Conservation (phyloP, 1,139 yeast species). For the Suhomyces guaymorum region DNA sequence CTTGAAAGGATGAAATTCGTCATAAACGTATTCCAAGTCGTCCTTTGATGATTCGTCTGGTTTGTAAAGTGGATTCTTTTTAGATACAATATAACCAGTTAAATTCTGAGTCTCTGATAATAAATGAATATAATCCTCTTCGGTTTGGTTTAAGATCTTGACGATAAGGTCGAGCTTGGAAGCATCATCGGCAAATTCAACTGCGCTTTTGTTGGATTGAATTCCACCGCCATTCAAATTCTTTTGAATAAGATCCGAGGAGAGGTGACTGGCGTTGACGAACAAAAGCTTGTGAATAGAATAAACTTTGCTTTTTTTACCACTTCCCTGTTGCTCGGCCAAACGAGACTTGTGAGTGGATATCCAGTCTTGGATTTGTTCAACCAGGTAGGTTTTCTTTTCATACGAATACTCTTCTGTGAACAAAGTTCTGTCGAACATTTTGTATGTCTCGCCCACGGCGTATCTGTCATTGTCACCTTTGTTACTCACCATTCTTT, state of each 20-base stretch:
- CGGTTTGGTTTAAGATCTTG: slow-evolving; percentile 52
- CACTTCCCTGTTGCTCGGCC: slow-evolving; percentile 15
- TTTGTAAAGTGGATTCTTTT: slow-evolving; percentile 53
- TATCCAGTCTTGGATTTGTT: slow-evolving; percentile 53
- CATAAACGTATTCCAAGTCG: slow-evolving; percentile 57
- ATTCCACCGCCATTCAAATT: slow-evolving; percentile 49
- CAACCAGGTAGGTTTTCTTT: slow-evolving; percentile 27
- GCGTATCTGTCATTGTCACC: slow-evolving; percentile 62
- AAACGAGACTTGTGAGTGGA: slow-evolving; percentile 35
- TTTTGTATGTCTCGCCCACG: slow-evolving; percentile 68
- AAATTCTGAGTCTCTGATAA: slow-evolving; percentile 24
- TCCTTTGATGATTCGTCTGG: slow-evolving; percentile 21
- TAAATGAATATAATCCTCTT: slow-evolving; percentile 34
- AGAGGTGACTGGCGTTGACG: slow-evolving; percentile 68
- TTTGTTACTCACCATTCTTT: slow-evolving; percentile 75
- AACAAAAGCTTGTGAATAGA: slow-evolving; percentile 74
- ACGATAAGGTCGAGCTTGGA: slow-evolving; percentile 31
- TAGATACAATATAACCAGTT: slow-evolving; percentile 68
- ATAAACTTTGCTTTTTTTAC: slow-evolving; percentile 47
- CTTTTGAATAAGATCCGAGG: slow-evolving; percentile 74
- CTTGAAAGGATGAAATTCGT: slow-evolving; percentile 83
- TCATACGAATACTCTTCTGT: slow-evolving; percentile 23
- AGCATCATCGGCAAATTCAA: slow-evolving; percentile 32
- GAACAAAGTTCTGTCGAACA: slow-evolving; percentile 57
- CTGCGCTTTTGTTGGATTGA: slow-evolving; percentile 43